Evolutionary conservation across 441 rosid species (phyloP), one percentile per base, ranked within the genome.

Genomic region (Syzygium malaccense): DNA sequence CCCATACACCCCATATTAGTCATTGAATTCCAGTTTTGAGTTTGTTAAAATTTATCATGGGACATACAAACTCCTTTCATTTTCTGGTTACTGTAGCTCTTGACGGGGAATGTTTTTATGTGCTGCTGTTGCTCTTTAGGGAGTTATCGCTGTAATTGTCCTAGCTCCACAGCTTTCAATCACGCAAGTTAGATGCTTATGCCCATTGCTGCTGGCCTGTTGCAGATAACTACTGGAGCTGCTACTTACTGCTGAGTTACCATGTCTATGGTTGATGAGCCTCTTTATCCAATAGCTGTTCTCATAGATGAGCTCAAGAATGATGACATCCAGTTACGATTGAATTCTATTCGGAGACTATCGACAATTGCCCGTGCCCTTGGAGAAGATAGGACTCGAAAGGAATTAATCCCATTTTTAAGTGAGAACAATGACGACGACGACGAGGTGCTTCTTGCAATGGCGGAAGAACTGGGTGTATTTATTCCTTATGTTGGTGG

Each of bases 381-480:
- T 14, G 99, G 99, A 26, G 99, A 97, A 90, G 99, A 98, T 79
- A 93, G 99, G 87, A 98, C 99, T 0, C 94, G 99, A 30, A 97
- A 94, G 94, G 99, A 98, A 88, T 88, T 98, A 89, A 96, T 98
- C 56, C 99, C 99, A 0, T 98, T 98, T 89, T 89, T 98, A 75
- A 94, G 98, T 20, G 99, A 98, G 93, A 98, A 96, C 90, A 98
- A 96, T 86, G 99, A 98, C 20, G 99, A 98, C 32, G 99, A 98
- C 49, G 99, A 98, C 30, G 99, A 98, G 93, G 98, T 98, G 51
- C 99, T 98, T 90, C 99, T 98, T 87, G 99, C 99, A 10, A 94
- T 97, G 98, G 98, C 99, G 1, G 99, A 95, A 89, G 99, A 98
- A 86, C 79, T 98, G 90, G 99, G 99, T 7, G 98, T 95, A 75